Percentiles rank a stretch among this genome's conserved stretches.
These are phyloP conservation scores for Karstenula rhodostoma DNA, from an alignment of 2,329 filamentous ascomycete species.

Conservation along the genomic window DNA sequence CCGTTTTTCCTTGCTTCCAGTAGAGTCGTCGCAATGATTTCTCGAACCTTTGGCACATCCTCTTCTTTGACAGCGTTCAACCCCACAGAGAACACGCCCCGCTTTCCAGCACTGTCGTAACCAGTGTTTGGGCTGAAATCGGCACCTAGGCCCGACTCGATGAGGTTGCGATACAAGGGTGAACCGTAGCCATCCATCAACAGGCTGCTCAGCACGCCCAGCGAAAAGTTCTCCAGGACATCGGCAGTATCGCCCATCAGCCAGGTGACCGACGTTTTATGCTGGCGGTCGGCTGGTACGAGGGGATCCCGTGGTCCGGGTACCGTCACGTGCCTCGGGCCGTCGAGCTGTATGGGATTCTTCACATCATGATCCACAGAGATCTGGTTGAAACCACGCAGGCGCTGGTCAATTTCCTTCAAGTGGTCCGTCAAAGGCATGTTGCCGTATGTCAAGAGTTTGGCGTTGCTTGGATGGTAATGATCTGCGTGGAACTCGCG, in stretches of 20 bases:
- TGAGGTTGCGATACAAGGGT: constrained; percentile 85
- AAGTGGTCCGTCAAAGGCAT: constrained; percentile 86
- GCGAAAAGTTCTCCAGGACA: constrained; percentile 85
- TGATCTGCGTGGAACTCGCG: constrained; percentile 88
- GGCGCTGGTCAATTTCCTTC: constrained; percentile 76
- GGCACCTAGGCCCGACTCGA: constrained; percentile 88
- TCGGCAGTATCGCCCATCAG: constrained; percentile 83
- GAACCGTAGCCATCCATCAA: constrained; percentile 95
- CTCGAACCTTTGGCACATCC: constrained; percentile 79
- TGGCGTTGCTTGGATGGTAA: constrained; percentile 97
- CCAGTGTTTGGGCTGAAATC: constrained; percentile 96
- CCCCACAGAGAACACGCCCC: constrained; percentile 88
- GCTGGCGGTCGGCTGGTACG: constrained; percentile 84
- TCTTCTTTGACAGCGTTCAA: constrained; percentile 86
- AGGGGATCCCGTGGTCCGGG: constrained; percentile 86
- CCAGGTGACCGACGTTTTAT: constrained; percentile 95
- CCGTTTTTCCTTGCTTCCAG: constrained; percentile 74
- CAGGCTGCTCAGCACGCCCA: constrained; percentile 82
- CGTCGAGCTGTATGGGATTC: constrained; percentile 74
- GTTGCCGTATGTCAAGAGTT: constrained; percentile 93
- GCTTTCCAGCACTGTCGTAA: constrained; percentile 79
- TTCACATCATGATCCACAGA: constrained; percentile 76
- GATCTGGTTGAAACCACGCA: constrained; percentile 77
- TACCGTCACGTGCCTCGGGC: constrained; percentile 74
- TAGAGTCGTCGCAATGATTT: constrained; percentile 76